phyloP scores from a whole-genome alignment of 305 asterid species.

The Solanum hybrid region DNA sequence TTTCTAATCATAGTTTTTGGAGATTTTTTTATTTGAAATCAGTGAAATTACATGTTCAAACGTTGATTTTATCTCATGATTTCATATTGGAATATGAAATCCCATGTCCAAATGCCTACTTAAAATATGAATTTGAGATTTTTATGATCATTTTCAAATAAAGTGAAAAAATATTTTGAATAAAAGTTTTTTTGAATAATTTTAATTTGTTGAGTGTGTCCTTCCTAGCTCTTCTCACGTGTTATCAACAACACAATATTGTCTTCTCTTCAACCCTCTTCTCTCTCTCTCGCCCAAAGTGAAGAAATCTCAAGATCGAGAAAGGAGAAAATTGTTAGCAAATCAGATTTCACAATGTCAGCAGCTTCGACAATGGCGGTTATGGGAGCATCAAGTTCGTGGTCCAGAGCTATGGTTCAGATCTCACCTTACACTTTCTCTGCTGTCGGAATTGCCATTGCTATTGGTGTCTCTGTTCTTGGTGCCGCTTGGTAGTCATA shows the following conservation, averaged over 20 bases:
- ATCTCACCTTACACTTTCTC: conserved; percentile 90
- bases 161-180: not conserved
- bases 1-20: too few species aligned
- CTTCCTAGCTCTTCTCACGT: not conserved
- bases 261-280: not conserved
- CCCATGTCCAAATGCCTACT: not conserved
- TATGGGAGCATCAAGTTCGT: conserved; percentile 45
- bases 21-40: too few species aligned
- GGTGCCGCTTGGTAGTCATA: conserved; percentile 76
- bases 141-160: not conserved
- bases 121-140: not conserved
- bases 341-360: conserved; percentile 1
- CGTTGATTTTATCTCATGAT: too few species aligned
- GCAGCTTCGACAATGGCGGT: not conserved
- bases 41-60: too few species aligned
- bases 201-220: not conserved
- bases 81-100: too few species aligned
- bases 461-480: conserved; percentile 96
- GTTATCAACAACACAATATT: not conserved
- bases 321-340: not conserved
- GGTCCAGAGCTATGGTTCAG: conserved; percentile 72
- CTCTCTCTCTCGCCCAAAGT: not conserved
- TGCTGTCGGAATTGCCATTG: conserved; percentile 82
- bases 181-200: not conserved
- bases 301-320: not conserved